These are phyloP conservation scores for Sanghuangporus sanghuang DNA, from an alignment of 1,284 basidiomycete genomes.

Conservation along the genomic window DNA sequence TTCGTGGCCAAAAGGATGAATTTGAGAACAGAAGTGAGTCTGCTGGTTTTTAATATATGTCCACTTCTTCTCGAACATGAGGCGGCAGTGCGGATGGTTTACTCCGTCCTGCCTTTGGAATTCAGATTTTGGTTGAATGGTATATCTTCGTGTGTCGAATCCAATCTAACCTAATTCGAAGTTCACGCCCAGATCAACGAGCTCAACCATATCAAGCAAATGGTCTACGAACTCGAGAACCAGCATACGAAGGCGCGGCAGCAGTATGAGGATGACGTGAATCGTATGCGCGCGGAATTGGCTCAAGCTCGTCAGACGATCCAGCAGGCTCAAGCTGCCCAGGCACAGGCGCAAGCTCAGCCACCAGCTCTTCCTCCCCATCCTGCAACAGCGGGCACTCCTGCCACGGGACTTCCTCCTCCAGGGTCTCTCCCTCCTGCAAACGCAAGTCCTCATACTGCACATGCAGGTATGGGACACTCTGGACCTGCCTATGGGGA, in stretches of 20 bases:
- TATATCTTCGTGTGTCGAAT: not conserved
- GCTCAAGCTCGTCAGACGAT: slow-evolving; percentile 38
- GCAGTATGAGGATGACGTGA: slow-evolving; percentile 73
- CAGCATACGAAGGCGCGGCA: slow-evolving; percentile 67
- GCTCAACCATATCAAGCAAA: slow-evolving; percentile 66
- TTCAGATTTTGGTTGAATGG: not conserved
- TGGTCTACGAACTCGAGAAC: slow-evolving; percentile 74
- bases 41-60: not conserved
- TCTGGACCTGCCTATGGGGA: slow-evolving; percentile 19
- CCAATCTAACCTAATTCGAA: slow-evolving; percentile 25
- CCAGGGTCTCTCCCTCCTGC: slow-evolving; percentile 20
- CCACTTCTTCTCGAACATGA: not conserved
- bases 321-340: slow-evolving; percentile 12
- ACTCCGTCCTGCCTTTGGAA: too few relatives aligned
- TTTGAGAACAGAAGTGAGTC: slow-evolving; percentile 80
- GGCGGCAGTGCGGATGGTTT: too few relatives aligned
- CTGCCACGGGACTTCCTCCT: slow-evolving; percentile 24
- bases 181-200: slow-evolving; percentile 70
- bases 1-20: slow-evolving; percentile 83
- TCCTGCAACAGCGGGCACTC: slow-evolving; percentile 1
- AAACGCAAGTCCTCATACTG: slow-evolving; percentile 19
- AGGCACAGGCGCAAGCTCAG: slow-evolving; percentile 8
- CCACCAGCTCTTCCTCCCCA: slow-evolving; percentile 20
- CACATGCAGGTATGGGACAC: slow-evolving; percentile 11
- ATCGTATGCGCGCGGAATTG: slow-evolving; percentile 60